These are phyloP conservation scores for Euphorbia peplus DNA, from an alignment of 345 rosid genomes.

Conservation along the genomic window DNA sequence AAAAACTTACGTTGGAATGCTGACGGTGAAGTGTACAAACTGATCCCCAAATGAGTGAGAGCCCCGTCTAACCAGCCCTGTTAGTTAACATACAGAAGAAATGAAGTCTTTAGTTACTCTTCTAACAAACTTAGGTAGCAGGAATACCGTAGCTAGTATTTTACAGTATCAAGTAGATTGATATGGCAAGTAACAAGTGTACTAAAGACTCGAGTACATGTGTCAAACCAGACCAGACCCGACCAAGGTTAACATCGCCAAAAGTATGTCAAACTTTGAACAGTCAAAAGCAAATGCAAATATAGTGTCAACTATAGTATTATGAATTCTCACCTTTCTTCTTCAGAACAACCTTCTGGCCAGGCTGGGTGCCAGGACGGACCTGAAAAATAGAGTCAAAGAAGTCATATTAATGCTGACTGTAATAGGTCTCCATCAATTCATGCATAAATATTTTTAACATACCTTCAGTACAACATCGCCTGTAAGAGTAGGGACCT, in stretches of 20 bases:
- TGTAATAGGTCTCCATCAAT: not conserved
- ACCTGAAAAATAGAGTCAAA: constrained; percentile 45
- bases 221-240: no score
- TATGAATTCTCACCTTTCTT: constrained; percentile 64
- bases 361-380: constrained; percentile 94
- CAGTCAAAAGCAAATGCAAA: not conserved
- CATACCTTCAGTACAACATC: constrained; percentile 96
- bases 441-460: constrained; percentile 6
- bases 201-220: no score
- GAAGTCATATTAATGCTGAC: not conserved
- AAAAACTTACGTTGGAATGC: constrained; percentile 74
- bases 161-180: no score
- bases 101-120: not conserved
- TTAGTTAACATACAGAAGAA: constrained; percentile 31
- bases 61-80: constrained; percentile 59
- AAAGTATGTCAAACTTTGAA: no score
- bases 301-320: not conserved
- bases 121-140: no score
- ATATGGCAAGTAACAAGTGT: no score
- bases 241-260: no score
- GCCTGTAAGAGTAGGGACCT: constrained; percentile 95
- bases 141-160: no score
- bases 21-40: constrained; percentile 86
- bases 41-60: constrained; percentile 78
- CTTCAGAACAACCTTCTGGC: constrained; percentile 96